Evolutionary conservation across 2,329 filamentous ascomycete genomes (phyloP), one percentile per base, ranked within the genome.

Genomic region (Dothistroma pini): DNA sequence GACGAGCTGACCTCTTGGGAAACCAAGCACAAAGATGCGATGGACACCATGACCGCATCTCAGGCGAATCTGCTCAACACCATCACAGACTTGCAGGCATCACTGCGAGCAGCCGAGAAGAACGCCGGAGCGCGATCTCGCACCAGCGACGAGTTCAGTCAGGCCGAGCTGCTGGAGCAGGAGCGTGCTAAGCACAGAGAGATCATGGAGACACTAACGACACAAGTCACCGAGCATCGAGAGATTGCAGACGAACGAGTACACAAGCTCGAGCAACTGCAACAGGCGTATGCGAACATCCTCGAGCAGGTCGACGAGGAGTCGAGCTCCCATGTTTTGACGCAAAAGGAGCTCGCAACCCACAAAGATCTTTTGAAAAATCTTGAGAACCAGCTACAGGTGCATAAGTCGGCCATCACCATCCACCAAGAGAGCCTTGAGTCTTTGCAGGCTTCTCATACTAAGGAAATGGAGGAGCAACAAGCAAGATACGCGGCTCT

Each of bases 201-300:
- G 41, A 80, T 81, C 22, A 76, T 86, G 11, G 79, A 81, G 57
- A 72, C 78, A 22, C 77, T 97, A 48, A 89, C 89, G 64, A 82
- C 78, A 61, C 88, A 96, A 72, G 88, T 97, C 57, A 86, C 93
- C 56, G 87, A 91, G 71, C 92, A 96, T 77, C 93, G 90, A 77
- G 78, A 83, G 3, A 84, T 89, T 41, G 88, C 96, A 68, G 83
- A 84, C 64, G 82, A 80, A 66, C 90, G 93, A 69, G 80, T 86
- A 12, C 73, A 83, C 44, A 90, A 87, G 69, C 86, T 96, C 32
- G 81, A 86, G 2, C 84, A 89, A 66, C 81, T 96, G 14, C 91
- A 96, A 75, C 78, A 87, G 65, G 84, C 88, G 4, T 89, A 96
- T 71, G 75, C 83, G 34, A 81, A 83, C 29, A 84, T 89, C 55